Conservation (phyloP, 768 basidiomycete species). For the Suillus spraguei region DNA sequence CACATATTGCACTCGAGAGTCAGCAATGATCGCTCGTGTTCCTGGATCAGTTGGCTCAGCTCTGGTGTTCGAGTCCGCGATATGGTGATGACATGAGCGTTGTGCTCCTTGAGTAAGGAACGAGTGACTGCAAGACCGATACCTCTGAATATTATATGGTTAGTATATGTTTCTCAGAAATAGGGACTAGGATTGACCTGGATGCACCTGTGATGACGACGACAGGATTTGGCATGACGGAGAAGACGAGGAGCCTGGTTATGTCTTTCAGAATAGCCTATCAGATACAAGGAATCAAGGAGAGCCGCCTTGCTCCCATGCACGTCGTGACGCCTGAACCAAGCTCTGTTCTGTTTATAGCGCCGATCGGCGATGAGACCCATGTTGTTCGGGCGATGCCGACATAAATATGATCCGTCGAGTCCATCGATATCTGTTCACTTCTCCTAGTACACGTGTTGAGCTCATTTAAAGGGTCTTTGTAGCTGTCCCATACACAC, state of each 20-base stretch:
- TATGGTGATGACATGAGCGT: slow-evolving; percentile 73
- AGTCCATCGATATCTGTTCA: neutral
- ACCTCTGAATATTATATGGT: slow-evolving; percentile 42
- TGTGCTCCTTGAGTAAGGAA: slow-evolving; percentile 63
- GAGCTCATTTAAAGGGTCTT: neutral
- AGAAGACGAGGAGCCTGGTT: neutral
- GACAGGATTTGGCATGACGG: slow-evolving; percentile 47
- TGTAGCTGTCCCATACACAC: neutral
- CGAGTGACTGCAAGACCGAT: slow-evolving; percentile 81
- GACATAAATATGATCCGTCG: neutral
- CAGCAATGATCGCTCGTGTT: slow-evolving; percentile 45
- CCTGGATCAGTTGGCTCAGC: slow-evolving; percentile 49
- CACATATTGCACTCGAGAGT: slow-evolving; percentile 76
- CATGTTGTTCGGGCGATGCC: slow-evolving; percentile 2
- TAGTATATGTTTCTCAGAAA: slow-evolving; percentile 10
- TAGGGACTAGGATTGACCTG: slow-evolving; percentile 44
- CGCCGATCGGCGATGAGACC: neutral
- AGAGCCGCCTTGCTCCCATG: neutral
- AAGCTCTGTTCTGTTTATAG: neutral
- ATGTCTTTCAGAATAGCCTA: neutral
- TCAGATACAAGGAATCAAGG: neutral
- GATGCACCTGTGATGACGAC: slow-evolving; percentile 88
- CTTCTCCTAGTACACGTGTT: too few relatives aligned
- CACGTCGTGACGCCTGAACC: too few relatives aligned
- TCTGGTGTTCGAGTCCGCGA: slow-evolving; percentile 73